Evolutionary conservation across 2,329 filamentous ascomycete genomes (phyloP).

Genomic region (Furcasterigmium sp.): DNA sequence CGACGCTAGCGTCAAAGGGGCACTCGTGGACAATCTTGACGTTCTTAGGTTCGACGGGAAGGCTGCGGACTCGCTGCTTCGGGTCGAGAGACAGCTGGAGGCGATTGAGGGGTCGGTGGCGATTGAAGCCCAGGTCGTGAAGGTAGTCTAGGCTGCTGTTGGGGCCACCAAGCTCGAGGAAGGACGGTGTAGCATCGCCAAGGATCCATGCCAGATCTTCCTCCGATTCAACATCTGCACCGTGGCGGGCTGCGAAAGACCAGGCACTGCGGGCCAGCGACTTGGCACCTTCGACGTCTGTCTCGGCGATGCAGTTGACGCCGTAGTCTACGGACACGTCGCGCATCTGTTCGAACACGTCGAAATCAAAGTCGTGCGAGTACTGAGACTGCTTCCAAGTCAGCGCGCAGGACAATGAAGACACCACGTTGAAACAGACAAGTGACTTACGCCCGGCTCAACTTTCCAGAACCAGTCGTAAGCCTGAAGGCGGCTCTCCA

Average conservation of each 20-base stretch:
- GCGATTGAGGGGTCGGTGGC: constrained; percentile 4
- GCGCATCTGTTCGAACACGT: constrained; percentile 80
- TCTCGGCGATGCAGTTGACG: constrained; percentile 46
- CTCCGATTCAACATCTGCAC: constrained; percentile 38
- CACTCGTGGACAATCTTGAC: constrained; percentile 37
- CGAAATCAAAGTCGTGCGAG: constrained; percentile 65
- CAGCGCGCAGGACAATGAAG: constrained; percentile 6
- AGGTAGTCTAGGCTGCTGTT: constrained; percentile 11
- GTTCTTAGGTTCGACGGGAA: constrained; percentile 2
- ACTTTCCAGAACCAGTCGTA: constrained; percentile 59
- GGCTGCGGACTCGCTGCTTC: constrained; percentile 5
- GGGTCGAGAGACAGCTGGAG: constrained; percentile 9
- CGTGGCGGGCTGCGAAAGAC: constrained; percentile 38
- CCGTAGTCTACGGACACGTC: constrained; percentile 79
- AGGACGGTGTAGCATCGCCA: constrained; percentile 14
- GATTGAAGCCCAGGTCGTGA: constrained; percentile 1
- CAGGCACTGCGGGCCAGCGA: constrained; percentile 40
- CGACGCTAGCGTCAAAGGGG: constrained; percentile 47
- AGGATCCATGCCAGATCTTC: constrained; percentile 38
- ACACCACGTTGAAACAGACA: neutral
- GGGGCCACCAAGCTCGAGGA: neutral
- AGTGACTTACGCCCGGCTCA: constrained; percentile 49
- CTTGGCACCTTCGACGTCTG: constrained; percentile 35
- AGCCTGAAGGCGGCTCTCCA: constrained; percentile 62
- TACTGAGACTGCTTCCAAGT: constrained; percentile 41